These are phyloP conservation scores for Ogataea minuta DNA, from an alignment of 805 yeast genomes.

Conservation along the genomic window DNA sequence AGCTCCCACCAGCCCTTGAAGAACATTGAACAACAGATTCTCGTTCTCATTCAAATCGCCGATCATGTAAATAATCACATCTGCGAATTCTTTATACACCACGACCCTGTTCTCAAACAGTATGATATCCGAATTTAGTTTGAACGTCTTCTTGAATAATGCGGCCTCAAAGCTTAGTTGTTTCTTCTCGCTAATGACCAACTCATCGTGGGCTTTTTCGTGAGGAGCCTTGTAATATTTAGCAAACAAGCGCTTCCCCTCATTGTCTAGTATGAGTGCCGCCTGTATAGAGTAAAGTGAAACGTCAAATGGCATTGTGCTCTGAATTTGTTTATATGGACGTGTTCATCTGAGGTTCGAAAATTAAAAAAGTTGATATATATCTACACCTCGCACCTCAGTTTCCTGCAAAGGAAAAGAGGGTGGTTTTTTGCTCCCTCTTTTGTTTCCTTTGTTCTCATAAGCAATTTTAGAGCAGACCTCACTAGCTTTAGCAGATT, in stretches of 20 bases:
- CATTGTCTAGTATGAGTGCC: conserved; percentile 72
- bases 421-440: conserved; percentile 7
- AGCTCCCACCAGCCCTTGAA: conserved; percentile 77
- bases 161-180: conserved; percentile 77
- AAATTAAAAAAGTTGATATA: conserved; percentile 1
- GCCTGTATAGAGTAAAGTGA: conserved; percentile 84
- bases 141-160: conserved; percentile 72
- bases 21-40: conserved; percentile 67
- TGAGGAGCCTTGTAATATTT: conserved; percentile 80
- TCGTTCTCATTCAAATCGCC: conserved; percentile 86
- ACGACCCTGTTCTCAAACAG: conserved; percentile 76
- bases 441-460: conserved; percentile 9
- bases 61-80: conserved; percentile 66
- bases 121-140: conserved; percentile 75
- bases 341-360: conserved; percentile 7
- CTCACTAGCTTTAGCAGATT: not conserved
- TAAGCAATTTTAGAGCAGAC: not conserved
- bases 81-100: conserved; percentile 83
- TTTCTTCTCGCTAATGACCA: conserved; percentile 41
- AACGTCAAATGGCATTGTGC: conserved; percentile 28
- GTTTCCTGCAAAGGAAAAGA: not conserved
- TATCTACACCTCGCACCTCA: conserved; percentile 5
- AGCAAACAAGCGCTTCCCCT: conserved; percentile 77
- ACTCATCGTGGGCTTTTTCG: conserved; percentile 34
- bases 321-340: conserved; percentile 2